phyloP scores from a whole-genome alignment of 768 basidiomycete genomes.

The Psilocybe cubensis region DNA sequence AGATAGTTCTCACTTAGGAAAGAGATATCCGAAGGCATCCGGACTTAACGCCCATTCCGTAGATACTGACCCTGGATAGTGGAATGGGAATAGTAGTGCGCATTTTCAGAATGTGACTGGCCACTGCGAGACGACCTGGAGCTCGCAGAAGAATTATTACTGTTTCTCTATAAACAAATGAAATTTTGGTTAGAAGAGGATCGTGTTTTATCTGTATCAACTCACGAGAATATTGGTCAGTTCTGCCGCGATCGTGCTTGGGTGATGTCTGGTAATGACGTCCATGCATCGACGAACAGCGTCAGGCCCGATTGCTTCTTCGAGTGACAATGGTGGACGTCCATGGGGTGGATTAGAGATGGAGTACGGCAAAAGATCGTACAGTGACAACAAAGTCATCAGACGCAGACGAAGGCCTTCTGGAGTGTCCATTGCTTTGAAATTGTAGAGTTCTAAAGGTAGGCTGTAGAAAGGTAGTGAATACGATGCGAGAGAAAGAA shows the following conservation, averaged over 20 bases:
- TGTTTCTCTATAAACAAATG: neutral
- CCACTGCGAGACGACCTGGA: neutral
- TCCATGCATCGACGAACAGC: constrained; percentile 28
- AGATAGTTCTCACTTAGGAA: neutral
- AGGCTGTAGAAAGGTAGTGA: neutral
- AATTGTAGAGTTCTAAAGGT: neutral
- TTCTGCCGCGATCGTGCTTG: constrained; percentile 10
- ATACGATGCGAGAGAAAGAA: neutral
- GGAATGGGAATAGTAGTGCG: constrained; percentile 1
- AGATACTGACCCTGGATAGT: neutral
- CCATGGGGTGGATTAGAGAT: constrained; percentile 32
- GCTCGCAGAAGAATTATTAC: constrained; percentile 3
- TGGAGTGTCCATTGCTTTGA: constrained; percentile 13
- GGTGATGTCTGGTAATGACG: constrained; percentile 19
- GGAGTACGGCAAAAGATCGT: constrained; percentile 35
- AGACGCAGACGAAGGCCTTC: constrained; percentile 29
- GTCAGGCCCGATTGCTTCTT: constrained; percentile 28
- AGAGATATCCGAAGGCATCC: neutral
- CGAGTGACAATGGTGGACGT: constrained; percentile 25
- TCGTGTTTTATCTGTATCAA: neutral
- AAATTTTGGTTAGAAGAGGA: neutral
- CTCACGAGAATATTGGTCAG: constrained; percentile 18
- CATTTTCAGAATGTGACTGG: neutral
- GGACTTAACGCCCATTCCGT: neutral
- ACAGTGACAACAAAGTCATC: constrained; percentile 32